A percentile compares a stretch with the other conserved stretches of the same genome.
Conservation (phyloP, 2,329 filamentous ascomycete genomes). For the Plectosphaerella sp. region DNA sequence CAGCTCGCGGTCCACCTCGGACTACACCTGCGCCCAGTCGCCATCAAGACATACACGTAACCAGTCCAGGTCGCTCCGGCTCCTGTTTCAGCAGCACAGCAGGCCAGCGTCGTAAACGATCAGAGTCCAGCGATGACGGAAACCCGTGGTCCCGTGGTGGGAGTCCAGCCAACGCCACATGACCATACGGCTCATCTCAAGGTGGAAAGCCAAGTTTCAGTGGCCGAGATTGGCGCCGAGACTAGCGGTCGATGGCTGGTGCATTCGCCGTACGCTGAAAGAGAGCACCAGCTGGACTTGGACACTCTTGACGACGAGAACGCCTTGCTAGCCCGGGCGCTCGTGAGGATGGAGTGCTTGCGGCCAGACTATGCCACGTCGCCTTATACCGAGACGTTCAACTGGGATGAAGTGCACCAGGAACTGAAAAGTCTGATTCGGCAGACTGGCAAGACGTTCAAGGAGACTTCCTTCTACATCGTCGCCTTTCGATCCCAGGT, state of each 20-base stretch:
- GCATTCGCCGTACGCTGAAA: slow-evolving; percentile 71
- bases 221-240: slow-evolving; percentile 5
- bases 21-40: no score
- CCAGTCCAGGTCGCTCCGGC: no score
- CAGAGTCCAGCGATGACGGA: not conserved
- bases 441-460: slow-evolving; percentile 51
- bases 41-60: no score
- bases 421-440: slow-evolving; percentile 49
- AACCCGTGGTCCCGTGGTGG: not conserved
- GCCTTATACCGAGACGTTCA: slow-evolving; percentile 70
- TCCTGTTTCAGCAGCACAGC: no score
- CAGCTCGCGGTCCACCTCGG: no score
- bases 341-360: slow-evolving; percentile 59
- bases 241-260: slow-evolving; percentile 40
- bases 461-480: slow-evolving; percentile 67
- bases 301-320: slow-evolving; percentile 60
- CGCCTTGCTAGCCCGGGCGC: slow-evolving; percentile 65
- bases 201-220: slow-evolving; percentile 3
- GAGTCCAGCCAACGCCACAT: not conserved
- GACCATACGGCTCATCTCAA: slow-evolving; percentile 4
- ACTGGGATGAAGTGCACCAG: slow-evolving; percentile 63
- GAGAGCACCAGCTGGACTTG: slow-evolving; percentile 70
- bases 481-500: slow-evolving; percentile 79
- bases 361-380: slow-evolving; percentile 72
- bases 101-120: no score